Evolutionary conservation across 1,139 yeast species (phyloP), one percentile per base, ranked within the genome.

Genomic region (Candida tropicalis): DNA sequence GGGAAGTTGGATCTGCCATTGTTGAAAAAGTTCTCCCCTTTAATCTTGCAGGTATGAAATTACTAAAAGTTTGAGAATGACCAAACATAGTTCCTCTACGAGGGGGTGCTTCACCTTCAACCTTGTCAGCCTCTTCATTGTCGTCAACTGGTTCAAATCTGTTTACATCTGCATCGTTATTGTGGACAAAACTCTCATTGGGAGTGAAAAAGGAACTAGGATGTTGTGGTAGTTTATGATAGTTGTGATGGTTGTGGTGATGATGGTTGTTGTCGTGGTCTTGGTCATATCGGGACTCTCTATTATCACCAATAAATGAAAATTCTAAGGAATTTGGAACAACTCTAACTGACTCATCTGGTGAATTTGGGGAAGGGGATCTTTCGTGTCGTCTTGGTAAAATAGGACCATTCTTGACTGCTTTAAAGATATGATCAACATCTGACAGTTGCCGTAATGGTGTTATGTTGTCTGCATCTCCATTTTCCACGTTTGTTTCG

Each of bases 241-340:
- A 52, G 41, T 62, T 66, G 8, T 25, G 23, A 11, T 13, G 10
- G 9, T 31, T 10, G 17, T 18, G 23, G 13, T 13, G 32, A 10
- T 12, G 34, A 13, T 18, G 33, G 20, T 17, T 7, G 10, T n/a
- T n/a, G 10, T 12, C 13, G 12, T 29, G 13, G 8, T 66, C 66
- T 28, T 63, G 60, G 1, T 65, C 45, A 42, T 63, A 68, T 24
- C 72, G 49, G 4, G 52, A 49, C 43, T 68, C 70, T 15, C 52
- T 55, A 44, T 66, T 71, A 5, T 43, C 53, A 20, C 46, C 47
- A 34, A 53, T 46, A 34, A 53, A 55, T 38, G 62, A 58, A 41
- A 65, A 63, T 10, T 60, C 50, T 49, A 64, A 57, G 0, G 73
- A 56, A 42, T 68, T 68, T 1, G 62, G 57, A 9, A 68, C 53